A percentile compares a stretch with the other conserved stretches of the same genome.
Evolutionary conservation across 2,329 filamentous ascomycete genomes (phyloP).

Genomic region (Camptophora hylomeconis): DNA sequence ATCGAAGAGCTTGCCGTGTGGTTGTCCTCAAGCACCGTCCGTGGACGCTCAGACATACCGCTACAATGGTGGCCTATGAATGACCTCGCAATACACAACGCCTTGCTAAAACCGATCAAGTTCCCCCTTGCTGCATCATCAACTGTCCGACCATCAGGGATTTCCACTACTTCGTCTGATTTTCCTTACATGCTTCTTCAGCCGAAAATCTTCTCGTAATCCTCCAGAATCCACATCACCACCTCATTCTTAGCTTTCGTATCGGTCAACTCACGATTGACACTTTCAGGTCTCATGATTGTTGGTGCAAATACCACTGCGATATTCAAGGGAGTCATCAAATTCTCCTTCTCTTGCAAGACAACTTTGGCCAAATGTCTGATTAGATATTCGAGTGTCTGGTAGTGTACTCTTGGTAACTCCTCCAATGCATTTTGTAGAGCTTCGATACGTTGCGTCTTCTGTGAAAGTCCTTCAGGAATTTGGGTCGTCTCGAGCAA

Average conservation of each 20-base stretch:
- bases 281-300: conserved; percentile 80
- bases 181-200: conserved; percentile 23
- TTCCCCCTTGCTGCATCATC: too few species aligned
- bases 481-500: conserved; percentile 60
- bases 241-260: conserved; percentile 87
- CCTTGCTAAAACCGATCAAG: too few species aligned
- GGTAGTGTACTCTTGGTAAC: conserved; percentile 71
- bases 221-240: conserved; percentile 85
- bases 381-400: conserved; percentile 84
- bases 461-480: conserved; percentile 31
- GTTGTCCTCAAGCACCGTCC: too few species aligned
- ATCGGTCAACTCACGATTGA: conserved; percentile 91
- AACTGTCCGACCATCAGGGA: too few species aligned
- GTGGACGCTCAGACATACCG: too few species aligned
- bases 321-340: conserved; percentile 94
- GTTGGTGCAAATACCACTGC: conserved; percentile 96
- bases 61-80: too few species aligned
- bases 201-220: conserved; percentile 70
- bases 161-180: too few species aligned
- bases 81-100: too few species aligned
- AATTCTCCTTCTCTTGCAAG: conserved; percentile 66
- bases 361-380: conserved; percentile 87
- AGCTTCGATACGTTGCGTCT: conserved; percentile 55
- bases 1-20: too few species aligned
- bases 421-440: conserved; percentile 62